Conservation (phyloP, 495 filamentous ascomycete species). For the Gamarada debralockiae region DNA sequence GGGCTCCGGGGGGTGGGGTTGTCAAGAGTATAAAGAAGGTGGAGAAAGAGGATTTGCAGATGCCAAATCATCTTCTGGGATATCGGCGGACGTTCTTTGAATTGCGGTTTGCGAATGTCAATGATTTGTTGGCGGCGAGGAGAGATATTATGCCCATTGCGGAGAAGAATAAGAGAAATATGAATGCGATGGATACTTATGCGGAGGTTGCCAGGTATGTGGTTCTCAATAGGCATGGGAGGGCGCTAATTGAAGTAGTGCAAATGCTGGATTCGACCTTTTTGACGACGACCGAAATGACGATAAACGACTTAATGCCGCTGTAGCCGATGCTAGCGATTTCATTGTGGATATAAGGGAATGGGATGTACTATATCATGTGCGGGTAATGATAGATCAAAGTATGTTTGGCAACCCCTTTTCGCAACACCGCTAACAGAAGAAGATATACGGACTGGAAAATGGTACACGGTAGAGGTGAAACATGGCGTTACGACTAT, state of each 20-base stretch:
- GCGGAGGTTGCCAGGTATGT: slow-evolving; percentile 87
- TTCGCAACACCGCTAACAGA: slow-evolving; percentile 14
- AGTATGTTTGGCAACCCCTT: slow-evolving; percentile 40
- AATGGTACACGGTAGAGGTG: slow-evolving; percentile 95
- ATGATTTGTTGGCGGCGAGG: slow-evolving; percentile 76
- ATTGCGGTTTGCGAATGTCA: slow-evolving; percentile 81
- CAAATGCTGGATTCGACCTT: slow-evolving; percentile 86
- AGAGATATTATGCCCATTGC: slow-evolving; percentile 84
- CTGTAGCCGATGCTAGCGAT: slow-evolving; percentile 86
- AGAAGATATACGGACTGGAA: slow-evolving; percentile 87
- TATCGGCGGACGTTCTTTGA: slow-evolving; percentile 84
- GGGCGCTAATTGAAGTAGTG: slow-evolving; percentile 46
- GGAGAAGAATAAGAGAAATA: slow-evolving; percentile 92
- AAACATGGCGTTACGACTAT: slow-evolving; percentile 85
- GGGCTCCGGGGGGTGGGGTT: slow-evolving; percentile 76
- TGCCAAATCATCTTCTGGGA: slow-evolving; percentile 94
- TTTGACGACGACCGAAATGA: slow-evolving; percentile 89
- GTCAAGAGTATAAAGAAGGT: slow-evolving; percentile 73
- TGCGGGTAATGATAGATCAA: slow-evolving; percentile 95
- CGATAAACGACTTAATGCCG: slow-evolving; percentile 75
- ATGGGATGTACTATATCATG: slow-evolving; percentile 99
- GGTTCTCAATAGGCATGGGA: background rate
- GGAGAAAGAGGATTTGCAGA: slow-evolving; percentile 90
- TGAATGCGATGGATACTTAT: slow-evolving; percentile 97
- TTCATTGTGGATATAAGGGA: slow-evolving; percentile 98